Conservation (phyloP, 1,284 basidiomycete genomes). For the Xanthoconium separans region DNA sequence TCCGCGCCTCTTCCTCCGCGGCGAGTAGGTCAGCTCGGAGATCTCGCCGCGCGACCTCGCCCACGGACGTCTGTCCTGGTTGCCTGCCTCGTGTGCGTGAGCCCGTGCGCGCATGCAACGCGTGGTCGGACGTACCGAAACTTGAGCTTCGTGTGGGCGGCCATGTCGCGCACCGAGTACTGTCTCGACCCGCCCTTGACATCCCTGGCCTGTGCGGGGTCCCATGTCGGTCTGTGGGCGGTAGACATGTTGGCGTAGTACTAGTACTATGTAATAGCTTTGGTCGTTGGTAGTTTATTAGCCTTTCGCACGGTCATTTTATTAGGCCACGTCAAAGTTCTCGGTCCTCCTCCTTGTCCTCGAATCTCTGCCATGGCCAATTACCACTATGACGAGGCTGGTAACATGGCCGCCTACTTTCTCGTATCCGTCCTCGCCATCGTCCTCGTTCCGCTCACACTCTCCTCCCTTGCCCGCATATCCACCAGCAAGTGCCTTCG, state of each 20-base stretch:
- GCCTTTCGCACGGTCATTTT: conserved; percentile 8
- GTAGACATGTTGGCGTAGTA: conserved; percentile 57
- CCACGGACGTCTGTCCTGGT: conserved; percentile 76
- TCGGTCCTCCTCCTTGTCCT: background rate
- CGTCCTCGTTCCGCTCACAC: conserved; percentile 73
- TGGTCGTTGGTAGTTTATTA: background rate
- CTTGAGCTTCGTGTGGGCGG: conserved; percentile 93
- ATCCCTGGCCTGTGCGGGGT: conserved; percentile 82
- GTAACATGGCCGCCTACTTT: conserved; percentile 89
- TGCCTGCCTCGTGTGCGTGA: conserved; percentile 43
- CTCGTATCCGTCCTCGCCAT: conserved; percentile 83
- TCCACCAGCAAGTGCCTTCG: conserved; percentile 34
- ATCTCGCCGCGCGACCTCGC: conserved; percentile 78
- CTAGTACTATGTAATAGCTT: too few relatives aligned
- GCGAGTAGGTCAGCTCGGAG: conserved; percentile 77
- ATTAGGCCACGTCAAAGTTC: conserved; percentile 4
- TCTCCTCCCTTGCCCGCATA: conserved; percentile 47
- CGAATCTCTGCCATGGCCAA: conserved; percentile 53
- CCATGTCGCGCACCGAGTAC: conserved; percentile 87
- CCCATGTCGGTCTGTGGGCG: conserved; percentile 88
- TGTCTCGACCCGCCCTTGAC: conserved; percentile 87
- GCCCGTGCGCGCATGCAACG: background rate
- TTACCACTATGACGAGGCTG: conserved; percentile 87
- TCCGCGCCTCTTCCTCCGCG: conserved; percentile 81
- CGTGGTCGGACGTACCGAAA: conserved; percentile 67